These are phyloP conservation scores for Sporisorium scitamineum DNA, from an alignment of 1,284 basidiomycete species.

Conservation along the genomic window DNA sequence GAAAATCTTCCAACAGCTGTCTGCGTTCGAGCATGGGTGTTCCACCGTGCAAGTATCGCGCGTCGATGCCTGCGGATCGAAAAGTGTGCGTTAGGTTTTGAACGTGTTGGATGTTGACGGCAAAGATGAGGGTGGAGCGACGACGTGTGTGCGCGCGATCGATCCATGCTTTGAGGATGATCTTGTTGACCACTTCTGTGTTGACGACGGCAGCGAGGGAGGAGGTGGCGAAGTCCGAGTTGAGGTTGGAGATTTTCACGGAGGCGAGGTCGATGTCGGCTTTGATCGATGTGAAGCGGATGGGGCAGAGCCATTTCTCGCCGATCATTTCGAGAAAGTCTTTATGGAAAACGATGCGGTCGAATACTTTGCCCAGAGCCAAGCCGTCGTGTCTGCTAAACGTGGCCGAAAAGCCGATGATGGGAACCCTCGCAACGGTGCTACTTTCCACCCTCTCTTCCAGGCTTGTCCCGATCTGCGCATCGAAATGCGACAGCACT, in stretches of 20 bases:
- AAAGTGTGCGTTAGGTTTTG: slow-evolving; percentile 80
- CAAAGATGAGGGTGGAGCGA: slow-evolving; percentile 90
- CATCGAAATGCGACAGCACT: slow-evolving; percentile 81
- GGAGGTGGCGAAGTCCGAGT: slow-evolving; percentile 53
- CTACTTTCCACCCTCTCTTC: not conserved
- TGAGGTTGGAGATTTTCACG: slow-evolving; percentile 40
- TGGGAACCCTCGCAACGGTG: slow-evolving; percentile 73
- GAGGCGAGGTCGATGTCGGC: slow-evolving; percentile 59
- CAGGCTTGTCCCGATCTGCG: slow-evolving; percentile 55
- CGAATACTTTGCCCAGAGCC: slow-evolving; percentile 87
- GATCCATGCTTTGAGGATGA: slow-evolving; percentile 65
- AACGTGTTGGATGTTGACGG: slow-evolving; percentile 88
- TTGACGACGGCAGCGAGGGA: slow-evolving; percentile 63
- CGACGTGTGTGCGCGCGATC: slow-evolving; percentile 70
- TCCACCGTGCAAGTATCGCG: slow-evolving; percentile 79
- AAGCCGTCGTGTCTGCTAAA: slow-evolving; percentile 92
- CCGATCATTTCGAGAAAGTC: slow-evolving; percentile 91
- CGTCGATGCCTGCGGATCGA: slow-evolving; percentile 82
- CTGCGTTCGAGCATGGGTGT: slow-evolving; percentile 79
- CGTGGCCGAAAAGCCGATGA: slow-evolving; percentile 95
- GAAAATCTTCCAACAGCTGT: slow-evolving; percentile 79
- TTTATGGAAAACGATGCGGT: slow-evolving; percentile 93
- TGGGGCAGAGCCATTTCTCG: slow-evolving; percentile 78
- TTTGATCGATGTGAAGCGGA: slow-evolving; percentile 66
- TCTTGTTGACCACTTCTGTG: slow-evolving; percentile 55